Conservation (phyloP, 164 flowering plant species). For the Berberis vulgaris region DNA sequence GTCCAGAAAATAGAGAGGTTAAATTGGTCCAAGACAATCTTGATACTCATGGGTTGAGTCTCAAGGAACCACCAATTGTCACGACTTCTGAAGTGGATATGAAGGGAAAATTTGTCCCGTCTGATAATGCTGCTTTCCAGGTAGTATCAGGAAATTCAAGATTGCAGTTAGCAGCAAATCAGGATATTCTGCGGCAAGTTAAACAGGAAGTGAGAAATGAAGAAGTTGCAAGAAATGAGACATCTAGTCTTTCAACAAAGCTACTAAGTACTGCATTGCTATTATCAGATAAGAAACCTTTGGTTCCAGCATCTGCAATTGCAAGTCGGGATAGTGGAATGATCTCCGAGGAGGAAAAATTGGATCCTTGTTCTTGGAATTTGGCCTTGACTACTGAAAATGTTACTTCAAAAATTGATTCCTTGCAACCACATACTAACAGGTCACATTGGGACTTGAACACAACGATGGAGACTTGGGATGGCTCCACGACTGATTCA, state of each 20-base stretch:
- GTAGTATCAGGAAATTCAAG: slow-evolving; percentile 11
- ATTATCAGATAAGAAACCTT: slow-evolving; percentile 17
- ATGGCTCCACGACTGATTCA: slow-evolving; percentile 19
- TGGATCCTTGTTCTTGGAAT: slow-evolving; percentile 24
- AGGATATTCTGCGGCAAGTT: slow-evolving; percentile 7
- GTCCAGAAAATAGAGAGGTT: slow-evolving; percentile 11
- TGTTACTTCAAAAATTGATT: background rate
- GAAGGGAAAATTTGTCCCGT: slow-evolving; percentile 5
- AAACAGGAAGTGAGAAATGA: slow-evolving; percentile 9
- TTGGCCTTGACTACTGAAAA: slow-evolving; percentile 22
- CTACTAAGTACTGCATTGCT: slow-evolving; percentile 16
- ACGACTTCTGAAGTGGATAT: slow-evolving; percentile 4
- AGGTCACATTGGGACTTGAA: slow-evolving; percentile 74
- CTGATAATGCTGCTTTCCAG: slow-evolving; percentile 2
- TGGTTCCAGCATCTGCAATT: slow-evolving; percentile 3
- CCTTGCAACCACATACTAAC: slow-evolving; percentile 11
- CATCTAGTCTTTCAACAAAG: slow-evolving; percentile 2
- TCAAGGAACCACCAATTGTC: slow-evolving; percentile 10
- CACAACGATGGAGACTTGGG: slow-evolving; percentile 67
- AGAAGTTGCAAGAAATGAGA: slow-evolving; percentile 6
- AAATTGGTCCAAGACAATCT: slow-evolving; percentile 8
- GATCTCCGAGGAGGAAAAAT: slow-evolving; percentile 11
- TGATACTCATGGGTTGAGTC: slow-evolving; percentile 5
- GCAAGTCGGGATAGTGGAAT: slow-evolving; percentile 11
- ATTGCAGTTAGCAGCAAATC: slow-evolving; percentile 11